phyloP scores from a whole-genome alignment of 2,329 filamentous ascomycete genomes.

The Arthrobotrys iridis region DNA sequence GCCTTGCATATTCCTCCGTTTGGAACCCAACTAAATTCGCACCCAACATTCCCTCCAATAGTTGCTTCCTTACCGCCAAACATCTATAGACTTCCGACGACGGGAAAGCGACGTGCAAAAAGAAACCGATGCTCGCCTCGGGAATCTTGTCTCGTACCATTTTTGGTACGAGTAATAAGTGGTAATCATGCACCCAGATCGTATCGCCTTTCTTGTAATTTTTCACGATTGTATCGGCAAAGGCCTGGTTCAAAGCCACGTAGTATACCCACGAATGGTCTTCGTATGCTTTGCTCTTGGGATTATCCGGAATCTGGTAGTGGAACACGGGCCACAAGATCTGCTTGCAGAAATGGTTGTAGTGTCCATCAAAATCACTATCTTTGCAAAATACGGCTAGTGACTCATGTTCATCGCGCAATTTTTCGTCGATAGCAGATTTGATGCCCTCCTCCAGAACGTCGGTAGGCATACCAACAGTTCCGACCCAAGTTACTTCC shows the following conservation, averaged over 20 bases:
- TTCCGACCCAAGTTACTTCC: conserved; percentile 90
- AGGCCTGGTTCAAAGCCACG: conserved; percentile 88
- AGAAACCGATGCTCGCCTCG: conserved; percentile 95
- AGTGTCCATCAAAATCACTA: conserved; percentile 93
- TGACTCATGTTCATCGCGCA: conserved; percentile 83
- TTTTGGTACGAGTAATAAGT: conserved; percentile 83
- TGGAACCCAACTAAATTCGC: conserved; percentile 94
- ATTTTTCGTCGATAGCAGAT: conserved; percentile 80
- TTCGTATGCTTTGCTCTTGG: conserved; percentile 97
- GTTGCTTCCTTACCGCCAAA: conserved; percentile 82
- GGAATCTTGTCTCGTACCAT: conserved; percentile 92
- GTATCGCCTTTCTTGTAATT: conserved; percentile 94
- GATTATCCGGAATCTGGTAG: conserved; percentile 97
- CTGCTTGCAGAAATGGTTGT: conserved; percentile 95
- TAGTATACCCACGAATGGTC: conserved; percentile 98
- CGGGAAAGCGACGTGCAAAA: conserved; percentile 92
- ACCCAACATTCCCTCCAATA: conserved; percentile 90
- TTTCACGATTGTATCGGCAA: conserved; percentile 87
- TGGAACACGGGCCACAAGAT: conserved; percentile 98
- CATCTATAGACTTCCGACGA: conserved; percentile 97
- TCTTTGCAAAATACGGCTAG: conserved; percentile 86
- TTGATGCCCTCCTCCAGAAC: conserved; percentile 79
- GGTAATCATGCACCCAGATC: conserved; percentile 96
- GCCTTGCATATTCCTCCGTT: conserved; percentile 88
- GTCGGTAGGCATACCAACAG: conserved; percentile 92